phyloP scores from a whole-genome alignment of 2,329 filamentous ascomycete genomes.

The Blastomyces emzantsi region DNA sequence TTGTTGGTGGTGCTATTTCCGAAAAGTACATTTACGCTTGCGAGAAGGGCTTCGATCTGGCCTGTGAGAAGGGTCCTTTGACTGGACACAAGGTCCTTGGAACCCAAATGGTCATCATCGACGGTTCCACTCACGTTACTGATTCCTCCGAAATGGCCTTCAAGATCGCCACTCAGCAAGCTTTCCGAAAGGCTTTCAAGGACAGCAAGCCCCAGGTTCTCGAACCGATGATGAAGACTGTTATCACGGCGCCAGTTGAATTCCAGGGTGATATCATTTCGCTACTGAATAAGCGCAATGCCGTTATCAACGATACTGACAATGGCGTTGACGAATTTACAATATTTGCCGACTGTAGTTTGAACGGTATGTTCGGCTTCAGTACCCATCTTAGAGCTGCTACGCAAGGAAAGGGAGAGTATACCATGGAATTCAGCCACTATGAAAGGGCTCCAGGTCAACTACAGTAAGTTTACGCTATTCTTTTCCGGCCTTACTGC shows the following conservation, averaged over 20 bases:
- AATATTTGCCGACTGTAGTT: constrained; percentile 77
- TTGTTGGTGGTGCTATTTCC: constrained; percentile 80
- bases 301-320: constrained; percentile 91
- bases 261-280: constrained; percentile 96
- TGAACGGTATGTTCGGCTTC: constrained; percentile 98
- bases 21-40: constrained; percentile 95
- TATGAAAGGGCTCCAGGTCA: constrained; percentile 81
- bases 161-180: constrained; percentile 88
- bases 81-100: constrained; percentile 91
- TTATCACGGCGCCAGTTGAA: constrained; percentile 89
- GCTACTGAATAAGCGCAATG: constrained; percentile 92
- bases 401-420: constrained; percentile 97
- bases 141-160: constrained; percentile 97
- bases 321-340: constrained; percentile 92
- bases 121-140: constrained; percentile 93
- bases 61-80: constrained; percentile 77
- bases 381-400: constrained; percentile 81
- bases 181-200: constrained; percentile 88
- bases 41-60: constrained; percentile 82
- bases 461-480: constrained; percentile 60
- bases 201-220: constrained; percentile 74
- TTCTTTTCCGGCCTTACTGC: background rate
- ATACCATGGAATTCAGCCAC: constrained; percentile 97
- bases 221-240: constrained; percentile 97
- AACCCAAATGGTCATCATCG: constrained; percentile 82